phyloP scores from a whole-genome alignment of 169 alveolate species.

The Cryptosporidium baileyi region DNA sequence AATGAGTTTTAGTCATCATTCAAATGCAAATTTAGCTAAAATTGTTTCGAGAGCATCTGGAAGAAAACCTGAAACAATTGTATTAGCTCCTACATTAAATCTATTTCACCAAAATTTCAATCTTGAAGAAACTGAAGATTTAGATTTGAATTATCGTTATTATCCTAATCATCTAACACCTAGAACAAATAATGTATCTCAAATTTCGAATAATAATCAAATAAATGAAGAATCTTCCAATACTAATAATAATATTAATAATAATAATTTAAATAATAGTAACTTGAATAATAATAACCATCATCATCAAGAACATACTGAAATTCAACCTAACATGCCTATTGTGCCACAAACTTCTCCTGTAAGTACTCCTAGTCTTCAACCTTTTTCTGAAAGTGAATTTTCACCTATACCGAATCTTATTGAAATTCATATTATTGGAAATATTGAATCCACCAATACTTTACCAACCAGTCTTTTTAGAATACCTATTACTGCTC shows the following conservation, averaged over 20 bases:
- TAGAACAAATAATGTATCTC: background rate
- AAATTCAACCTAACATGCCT: background rate
- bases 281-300: background rate
- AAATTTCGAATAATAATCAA: background rate
- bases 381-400: background rate
- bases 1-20: conserved; percentile 45
- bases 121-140: background rate
- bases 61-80: conserved; percentile 65
- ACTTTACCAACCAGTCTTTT: conserved; percentile 44
- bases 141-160: background rate
- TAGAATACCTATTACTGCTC: conserved; percentile 50
- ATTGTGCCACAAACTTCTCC: background rate
- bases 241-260: background rate
- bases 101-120: background rate
- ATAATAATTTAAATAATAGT: background rate
- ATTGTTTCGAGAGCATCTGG: conserved; percentile 65
- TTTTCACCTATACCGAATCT: conserved; percentile 14
- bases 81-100: background rate
- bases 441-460: conserved; percentile 16
- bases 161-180: too few species aligned
- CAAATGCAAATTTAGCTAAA: conserved; percentile 62
- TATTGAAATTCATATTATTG: conserved; percentile 57
- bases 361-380: background rate
- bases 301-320: background rate
- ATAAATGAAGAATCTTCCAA: background rate